A percentile compares a stretch with the other conserved stretches of the same genome.
Evolutionary conservation across 2,329 filamentous ascomycete genomes (phyloP).

Genomic region (Aspergillus sojae): DNA sequence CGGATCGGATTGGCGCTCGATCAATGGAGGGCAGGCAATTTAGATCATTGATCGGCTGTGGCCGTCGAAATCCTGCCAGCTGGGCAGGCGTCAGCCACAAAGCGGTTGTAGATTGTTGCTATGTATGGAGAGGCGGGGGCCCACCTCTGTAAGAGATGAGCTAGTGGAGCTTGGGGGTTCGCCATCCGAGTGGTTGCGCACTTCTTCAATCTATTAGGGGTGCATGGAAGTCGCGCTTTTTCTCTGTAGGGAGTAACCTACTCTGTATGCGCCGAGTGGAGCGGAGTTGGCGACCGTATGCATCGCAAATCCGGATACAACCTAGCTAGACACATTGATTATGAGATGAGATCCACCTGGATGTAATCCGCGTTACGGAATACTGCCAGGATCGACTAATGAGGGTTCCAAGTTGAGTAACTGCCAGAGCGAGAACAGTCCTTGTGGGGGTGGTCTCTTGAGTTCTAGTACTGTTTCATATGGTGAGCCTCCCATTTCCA

Average conservation of each 20-base stretch:
- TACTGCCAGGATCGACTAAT: background rate
- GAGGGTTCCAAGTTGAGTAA: background rate
- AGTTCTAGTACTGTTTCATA: background rate
- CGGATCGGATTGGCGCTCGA: background rate
- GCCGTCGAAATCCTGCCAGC: background rate
- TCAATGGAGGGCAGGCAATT: background rate
- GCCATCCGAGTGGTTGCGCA: background rate
- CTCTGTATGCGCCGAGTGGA: background rate
- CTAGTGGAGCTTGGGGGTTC: background rate
- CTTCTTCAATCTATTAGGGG: background rate
- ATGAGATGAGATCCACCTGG: background rate
- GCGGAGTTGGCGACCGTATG: background rate
- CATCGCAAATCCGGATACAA: slow-evolving; percentile 9
- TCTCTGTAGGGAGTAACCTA: background rate
- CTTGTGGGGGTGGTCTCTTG: slow-evolving; percentile 1
- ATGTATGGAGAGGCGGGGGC: background rate
- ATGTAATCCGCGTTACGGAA: background rate
- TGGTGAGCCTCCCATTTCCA: slow-evolving; percentile 9
- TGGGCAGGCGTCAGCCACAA: background rate
- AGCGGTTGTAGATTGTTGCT: background rate
- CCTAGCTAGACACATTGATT: background rate
- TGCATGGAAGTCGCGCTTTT: background rate
- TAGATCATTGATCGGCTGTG: background rate
- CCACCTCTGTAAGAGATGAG: slow-evolving; percentile 1
- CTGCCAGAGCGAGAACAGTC: background rate